Evolutionary conservation across 164 flowering plant species (phyloP), one percentile per base, ranked within the genome.

Genomic region (Kingdonia uniflora): DNA sequence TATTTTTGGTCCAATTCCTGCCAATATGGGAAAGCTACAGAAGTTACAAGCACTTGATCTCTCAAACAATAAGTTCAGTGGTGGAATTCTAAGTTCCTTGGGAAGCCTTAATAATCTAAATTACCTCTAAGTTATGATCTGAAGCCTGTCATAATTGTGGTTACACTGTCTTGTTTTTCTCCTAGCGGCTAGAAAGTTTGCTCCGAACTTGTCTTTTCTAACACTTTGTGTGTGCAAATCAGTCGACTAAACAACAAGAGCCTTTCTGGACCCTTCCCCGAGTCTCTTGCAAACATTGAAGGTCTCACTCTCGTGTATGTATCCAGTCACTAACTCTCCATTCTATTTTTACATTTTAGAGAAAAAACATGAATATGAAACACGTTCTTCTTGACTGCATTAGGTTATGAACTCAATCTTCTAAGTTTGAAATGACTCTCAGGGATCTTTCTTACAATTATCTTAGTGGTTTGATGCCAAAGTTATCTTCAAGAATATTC

Each of bases 361-460:
- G 10, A 37, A 21, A 22, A 43, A 49, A 16, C n/a, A 10, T 7
- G 14, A n/a, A 24, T 24, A 6, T 43, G 16, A 7, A 5, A 47
- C 19, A 44, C 19, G 12, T 40, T 59, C 2, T 17, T 24, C 17
- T 25, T 40, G 35, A 29, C 24, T 23, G 14, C n/a, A 56, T 47
- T 11, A 25, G 47, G 16, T 16, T 26, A 5, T 51, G 11, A 33
- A 51, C n/a, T 64, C 19, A 54, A 35, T 22, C 0, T 33, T 62
- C 14, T 19, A 12, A 8, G 25, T 61, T 43, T 41, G 39, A 24
- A n/a, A 24, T 51, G 63, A 35, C 43, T 35, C 64, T 54, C 65
- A 92, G 99, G 73, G 99, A 92, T 61, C 73, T 92, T 56, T 89
- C 97, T 13, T 92, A 68, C 53, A 92, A 92, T 76, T 86, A 92